Base-by-base conservation (phyloP, 768 basidiomycete genomes). In the Rhodotorula taiwanensis region DNA sequence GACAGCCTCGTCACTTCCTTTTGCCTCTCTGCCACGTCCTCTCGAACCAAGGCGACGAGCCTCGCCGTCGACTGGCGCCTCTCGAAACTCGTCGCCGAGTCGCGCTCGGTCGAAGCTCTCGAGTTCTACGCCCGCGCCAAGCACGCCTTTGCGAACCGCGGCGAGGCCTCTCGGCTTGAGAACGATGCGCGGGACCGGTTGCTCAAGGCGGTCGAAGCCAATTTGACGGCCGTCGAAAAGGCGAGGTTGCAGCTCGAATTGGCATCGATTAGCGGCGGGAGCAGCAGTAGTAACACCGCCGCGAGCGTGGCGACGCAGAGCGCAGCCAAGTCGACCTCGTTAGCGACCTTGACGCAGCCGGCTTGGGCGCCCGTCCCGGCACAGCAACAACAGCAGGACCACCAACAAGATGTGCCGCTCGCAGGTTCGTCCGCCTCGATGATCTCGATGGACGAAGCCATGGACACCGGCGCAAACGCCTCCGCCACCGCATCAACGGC, bases 11-110 rank as follows among this genome's bases (percentile, higher is more conserved):
- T 48, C 23, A 30, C 56, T 10, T 18, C 57, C 45, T 69, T 65
- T 54, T 62, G 53, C 52, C 27, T 54, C 3, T 42, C 53, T 5
- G 55, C 67, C 15, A 39, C 36, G 16, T 16, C 36, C 36, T 10
- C 36, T 16, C 10, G 10, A 39, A 10, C 36, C 36, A 39, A 39
- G 10, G 10, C 16, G 36, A 39, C 9, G 36, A 9, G 36, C 1
- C 67, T 69, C 39, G 36, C 42, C 14, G 56, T 51, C 42, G 63
- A 69, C 63, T 69, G 63, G 63, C 53, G 50, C 51, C 52, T 69
- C 49, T 62, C 63, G 5, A 64, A 65, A 34, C 56, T 65, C 44
- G 55, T 69, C 52, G 64, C 67, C 45, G 49, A 55, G 39, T 28
- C 43, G 1, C 60, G 60, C 20, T 63, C 67, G 10, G 44, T 65